Evolutionary conservation across 1,139 yeast species (phyloP).

Genomic region (Taphrina confusa): DNA sequence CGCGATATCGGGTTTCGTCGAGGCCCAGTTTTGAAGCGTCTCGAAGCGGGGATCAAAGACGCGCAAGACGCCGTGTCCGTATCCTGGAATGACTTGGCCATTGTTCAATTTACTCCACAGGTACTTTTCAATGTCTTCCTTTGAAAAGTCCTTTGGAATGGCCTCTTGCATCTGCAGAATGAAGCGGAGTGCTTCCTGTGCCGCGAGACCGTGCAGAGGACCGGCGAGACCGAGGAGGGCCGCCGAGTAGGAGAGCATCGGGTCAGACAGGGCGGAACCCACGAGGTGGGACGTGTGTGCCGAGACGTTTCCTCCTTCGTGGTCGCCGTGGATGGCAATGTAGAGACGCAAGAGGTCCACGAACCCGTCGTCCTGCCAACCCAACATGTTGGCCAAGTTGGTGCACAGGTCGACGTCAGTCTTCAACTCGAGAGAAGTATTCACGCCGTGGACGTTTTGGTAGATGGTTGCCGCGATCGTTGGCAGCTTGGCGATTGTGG

Average conservation of each 20-base stretch:
- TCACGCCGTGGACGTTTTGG: conserved; percentile 71
- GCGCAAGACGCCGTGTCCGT: conserved; percentile 96
- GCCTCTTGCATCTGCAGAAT: conserved; percentile 78
- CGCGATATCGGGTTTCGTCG: conserved; percentile 59
- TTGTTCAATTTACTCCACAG: conserved; percentile 90
- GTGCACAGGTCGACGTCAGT: conserved; percentile 85
- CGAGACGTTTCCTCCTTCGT: conserved; percentile 98
- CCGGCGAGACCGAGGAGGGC: conserved; percentile 98
- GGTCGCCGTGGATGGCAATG: conserved; percentile 95
- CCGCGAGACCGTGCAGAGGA: conserved; percentile 92
- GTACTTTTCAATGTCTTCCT: conserved; percentile 83
- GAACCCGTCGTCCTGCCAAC: conserved; percentile 72
- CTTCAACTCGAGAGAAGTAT: conserved; percentile 45
- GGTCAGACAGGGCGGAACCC: conserved; percentile 93
- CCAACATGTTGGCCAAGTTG: conserved; percentile 83
- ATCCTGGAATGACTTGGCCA: conserved; percentile 97
- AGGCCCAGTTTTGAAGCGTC: conserved; percentile 96
- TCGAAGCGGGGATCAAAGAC: conserved; percentile 98
- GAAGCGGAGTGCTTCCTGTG: conserved; percentile 98
- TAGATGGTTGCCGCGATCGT: conserved; percentile 66
- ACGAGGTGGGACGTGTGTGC: conserved; percentile 96
- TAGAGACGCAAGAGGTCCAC: conserved; percentile 91
- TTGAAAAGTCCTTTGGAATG: conserved; percentile 71
- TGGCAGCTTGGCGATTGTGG: conserved; percentile 66
- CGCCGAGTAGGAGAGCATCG: conserved; percentile 90